Base-by-base conservation (phyloP, 305 asterid species). In the Petunia hybrid region DNA sequence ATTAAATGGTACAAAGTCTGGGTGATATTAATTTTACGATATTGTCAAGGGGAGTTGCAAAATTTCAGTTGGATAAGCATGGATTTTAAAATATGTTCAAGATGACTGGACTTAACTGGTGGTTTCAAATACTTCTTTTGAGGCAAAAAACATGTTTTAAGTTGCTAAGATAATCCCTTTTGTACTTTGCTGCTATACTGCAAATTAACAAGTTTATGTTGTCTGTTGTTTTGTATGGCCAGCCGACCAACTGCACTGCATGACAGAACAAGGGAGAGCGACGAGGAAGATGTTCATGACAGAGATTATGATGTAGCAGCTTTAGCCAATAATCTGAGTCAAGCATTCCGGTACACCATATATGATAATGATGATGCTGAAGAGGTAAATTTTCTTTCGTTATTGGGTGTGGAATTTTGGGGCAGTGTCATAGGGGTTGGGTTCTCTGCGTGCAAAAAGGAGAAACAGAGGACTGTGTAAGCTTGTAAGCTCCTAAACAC, bases 281-380 rank as follows among this genome's bases (percentile, higher is more conserved):
- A 97, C 14, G 99, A 93, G 85, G 99, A 94, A 79, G 99, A 94
- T 86, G 83, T 83, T 71, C 97, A 92, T 83, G 98, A 92, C 88
- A 91, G 95, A 85, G 99, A 94, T 83, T 97, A 92, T 90, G 99
- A 97, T 83, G 98, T 94, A 53, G 95, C 98, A 77, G 97, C 97
- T 76, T 88, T 97, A 85, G 98, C 98, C 10, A 93, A 97, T 92
- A 91, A 93, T 86, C 89, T 97, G 70, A 94, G 96, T 84, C 99
- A 97, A 85, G 96, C 96, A 84, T 92, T 94, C 90, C 89, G 95
- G 91, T 97, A 94, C 89, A 89, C 88, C 82, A 90, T 93, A 41
- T 97, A 94, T 83, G 99, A 94, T 64, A 97, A 94, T 81, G 97
- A 93, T 83, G 97, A 90, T 78, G 84, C 91, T 68, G 98, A 80